Base-by-base conservation (phyloP, 192 early-diverging fungal species). In the Polychytrium aggregatum region DNA sequence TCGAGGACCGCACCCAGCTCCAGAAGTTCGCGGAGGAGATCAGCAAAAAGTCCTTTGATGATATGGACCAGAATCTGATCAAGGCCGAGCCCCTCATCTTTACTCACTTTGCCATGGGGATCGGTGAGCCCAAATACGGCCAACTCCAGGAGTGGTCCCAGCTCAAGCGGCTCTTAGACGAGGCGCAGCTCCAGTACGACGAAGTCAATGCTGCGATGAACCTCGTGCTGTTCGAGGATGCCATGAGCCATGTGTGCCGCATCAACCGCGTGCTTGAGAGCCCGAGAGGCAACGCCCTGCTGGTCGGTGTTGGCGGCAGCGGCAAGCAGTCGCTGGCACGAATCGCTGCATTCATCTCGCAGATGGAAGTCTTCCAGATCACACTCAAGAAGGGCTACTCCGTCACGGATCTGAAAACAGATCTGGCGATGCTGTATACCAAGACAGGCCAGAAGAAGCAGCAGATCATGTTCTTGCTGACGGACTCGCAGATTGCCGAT, bases 361-460 rank as follows among this genome's bases (percentile, higher is more conserved):
- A 68, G 16, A 81, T 81, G 78, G 78, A 81, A 38, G 76, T 79
- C 18, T 81, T 81, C 72, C 78, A 81, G 52, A 81, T 81, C 47
- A 79, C 76, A 3, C 49, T 79, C 17, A 57, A 67, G 31, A 79
- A 79, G 50, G 76, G 76, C n/a, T 81, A 81, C 60, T 57, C 55
- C 29, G 59, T 74, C 16, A 61, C 61, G 7, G 78, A 81, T 56
- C 55, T 81, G 13, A 79, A 76, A 40, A 60, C 63, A 3, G 78
- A 81, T 48, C 52, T 81, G 28, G 64, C 72, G 2, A 57, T 22
- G 0, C 51, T 81, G 37, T 81, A 74, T 56, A 67, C 48, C 27
- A 81, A 81, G 55, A 73, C 75, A 11, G 78, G 78, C 26, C 44
- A 72, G 27, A 81, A 81, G 50, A 78, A 81, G 55, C 55, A 63